Evolutionary conservation across 192 early-diverging fungal species (phyloP).

Genomic region (Powellomyces hirtus): DNA sequence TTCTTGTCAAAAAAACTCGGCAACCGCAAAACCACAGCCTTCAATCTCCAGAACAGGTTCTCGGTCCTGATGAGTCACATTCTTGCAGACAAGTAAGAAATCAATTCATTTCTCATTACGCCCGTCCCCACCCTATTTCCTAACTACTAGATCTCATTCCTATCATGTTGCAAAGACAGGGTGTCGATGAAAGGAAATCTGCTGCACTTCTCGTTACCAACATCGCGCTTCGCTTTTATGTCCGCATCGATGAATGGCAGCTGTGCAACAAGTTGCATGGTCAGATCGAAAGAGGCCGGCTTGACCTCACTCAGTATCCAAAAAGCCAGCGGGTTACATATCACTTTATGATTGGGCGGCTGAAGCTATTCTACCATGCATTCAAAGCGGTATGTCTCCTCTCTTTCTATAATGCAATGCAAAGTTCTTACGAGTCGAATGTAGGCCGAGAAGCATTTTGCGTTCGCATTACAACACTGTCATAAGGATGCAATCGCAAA

Average conservation of each 20-base stretch:
- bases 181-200: conserved; percentile 7
- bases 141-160: not conserved
- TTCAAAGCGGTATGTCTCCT: conserved; percentile 3
- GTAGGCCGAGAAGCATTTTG: conserved; percentile 23
- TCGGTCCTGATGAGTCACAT: conserved; percentile 13
- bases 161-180: conserved; percentile 1
- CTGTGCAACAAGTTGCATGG: conserved; percentile 20
- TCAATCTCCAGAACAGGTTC: conserved; percentile 25
- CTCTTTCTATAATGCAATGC: too few relatives aligned
- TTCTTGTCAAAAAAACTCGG: conserved; percentile 15
- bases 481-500: conserved; percentile 7
- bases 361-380: conserved; percentile 21
- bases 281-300: conserved; percentile 11
- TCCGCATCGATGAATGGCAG: conserved; percentile 20
- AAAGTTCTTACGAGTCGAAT: too few relatives aligned
- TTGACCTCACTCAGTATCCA: conserved; percentile 13
- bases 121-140: not conserved
- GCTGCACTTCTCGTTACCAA: conserved; percentile 19
- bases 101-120: too few relatives aligned
- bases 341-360: conserved; percentile 18
- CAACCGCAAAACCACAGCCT: conserved; percentile 8
- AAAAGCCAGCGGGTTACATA: conserved; percentile 27
- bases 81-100: conserved; percentile 17
- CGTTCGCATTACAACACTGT: conserved; percentile 28
- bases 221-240: conserved; percentile 22